These are phyloP conservation scores for Malbranchea zuffiana DNA, from an alignment of 2,329 filamentous ascomycete species.

Conservation along the genomic window DNA sequence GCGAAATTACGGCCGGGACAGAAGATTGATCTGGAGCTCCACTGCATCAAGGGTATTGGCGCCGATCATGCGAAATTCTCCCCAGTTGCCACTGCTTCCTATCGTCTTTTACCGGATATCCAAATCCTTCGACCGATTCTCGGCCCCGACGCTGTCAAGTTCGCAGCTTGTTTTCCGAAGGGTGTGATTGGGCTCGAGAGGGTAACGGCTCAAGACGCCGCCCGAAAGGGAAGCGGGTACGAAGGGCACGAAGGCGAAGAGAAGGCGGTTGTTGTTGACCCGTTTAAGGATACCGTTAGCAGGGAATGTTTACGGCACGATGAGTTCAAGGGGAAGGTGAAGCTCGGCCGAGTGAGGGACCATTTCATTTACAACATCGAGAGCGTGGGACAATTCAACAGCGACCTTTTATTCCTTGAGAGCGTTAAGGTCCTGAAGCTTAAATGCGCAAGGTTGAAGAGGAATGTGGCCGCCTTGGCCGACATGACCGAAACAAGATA, in stretches of 20 bases:
- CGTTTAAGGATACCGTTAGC: conserved; percentile 92
- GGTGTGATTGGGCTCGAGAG: conserved; percentile 76
- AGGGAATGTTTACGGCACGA: conserved; percentile 82
- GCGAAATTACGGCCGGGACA: conserved; percentile 90
- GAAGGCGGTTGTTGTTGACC: conserved; percentile 76
- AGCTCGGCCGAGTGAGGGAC: conserved; percentile 77
- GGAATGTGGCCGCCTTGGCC: conserved; percentile 34
- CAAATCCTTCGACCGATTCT: conserved; percentile 72
- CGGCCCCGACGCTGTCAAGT: conserved; percentile 78
- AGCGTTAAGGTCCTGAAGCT: conserved; percentile 72
- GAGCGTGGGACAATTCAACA: conserved; percentile 89
- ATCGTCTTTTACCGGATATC: conserved; percentile 82
- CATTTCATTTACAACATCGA: conserved; percentile 97
- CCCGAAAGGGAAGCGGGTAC: conserved; percentile 51
- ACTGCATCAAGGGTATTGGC: conserved; percentile 90
- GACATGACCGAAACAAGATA: conserved; percentile 21
- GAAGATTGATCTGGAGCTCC: conserved; percentile 73
- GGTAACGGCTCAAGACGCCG: conserved; percentile 57
- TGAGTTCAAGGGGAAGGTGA: conserved; percentile 92
- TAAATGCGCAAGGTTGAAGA: conserved; percentile 54
- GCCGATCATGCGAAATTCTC: conserved; percentile 96
- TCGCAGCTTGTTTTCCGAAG: conserved; percentile 74
- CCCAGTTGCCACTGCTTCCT: conserved; percentile 86
- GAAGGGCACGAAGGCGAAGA: conserved; percentile 65
- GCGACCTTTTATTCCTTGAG: conserved; percentile 87